A percentile compares a stretch with the other conserved stretches of the same genome.
These are phyloP conservation scores for Sporothrix variecibatus DNA, from an alignment of 2,329 filamentous ascomycete species.

Conservation along the genomic window DNA sequence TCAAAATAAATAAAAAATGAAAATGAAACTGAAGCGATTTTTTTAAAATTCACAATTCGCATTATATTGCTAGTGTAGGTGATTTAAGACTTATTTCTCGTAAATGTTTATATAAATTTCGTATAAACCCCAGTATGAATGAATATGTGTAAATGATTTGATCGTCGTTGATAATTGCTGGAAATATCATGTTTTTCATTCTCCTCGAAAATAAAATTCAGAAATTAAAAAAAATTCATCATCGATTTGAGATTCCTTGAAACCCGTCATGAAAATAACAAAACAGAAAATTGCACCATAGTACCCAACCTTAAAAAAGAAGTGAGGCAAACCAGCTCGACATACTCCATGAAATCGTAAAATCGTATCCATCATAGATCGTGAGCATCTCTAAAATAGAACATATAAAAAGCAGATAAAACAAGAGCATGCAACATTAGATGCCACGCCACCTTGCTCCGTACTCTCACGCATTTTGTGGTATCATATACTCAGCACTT, in stretches of 20 bases:
- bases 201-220: too few relatives aligned
- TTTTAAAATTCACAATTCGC: too few relatives aligned
- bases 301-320: background rate
- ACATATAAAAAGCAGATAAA: background rate
- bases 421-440: background rate
- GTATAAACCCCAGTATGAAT: too few relatives aligned
- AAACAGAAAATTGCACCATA: background rate
- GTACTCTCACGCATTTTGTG: background rate
- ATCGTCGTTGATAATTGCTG: too few relatives aligned
- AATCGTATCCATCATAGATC: background rate
- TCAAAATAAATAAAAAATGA: background rate
- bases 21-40: background rate
- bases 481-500: background rate
- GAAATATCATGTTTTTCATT: too few relatives aligned
- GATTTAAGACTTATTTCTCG: too few relatives aligned
- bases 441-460: background rate
- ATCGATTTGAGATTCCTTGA: background rate
- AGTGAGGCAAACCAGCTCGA: background rate
- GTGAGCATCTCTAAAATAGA: background rate
- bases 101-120: too few relatives aligned
- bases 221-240: too few relatives aligned
- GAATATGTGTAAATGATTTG: too few relatives aligned
- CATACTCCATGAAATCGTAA: background rate
- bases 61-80: too few relatives aligned
- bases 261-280: background rate